Percentiles rank a stretch among this genome's conserved stretches.
Evolutionary conservation across 2,329 filamentous ascomycete species (phyloP).

Genomic region (Neonectria coccinea): DNA sequence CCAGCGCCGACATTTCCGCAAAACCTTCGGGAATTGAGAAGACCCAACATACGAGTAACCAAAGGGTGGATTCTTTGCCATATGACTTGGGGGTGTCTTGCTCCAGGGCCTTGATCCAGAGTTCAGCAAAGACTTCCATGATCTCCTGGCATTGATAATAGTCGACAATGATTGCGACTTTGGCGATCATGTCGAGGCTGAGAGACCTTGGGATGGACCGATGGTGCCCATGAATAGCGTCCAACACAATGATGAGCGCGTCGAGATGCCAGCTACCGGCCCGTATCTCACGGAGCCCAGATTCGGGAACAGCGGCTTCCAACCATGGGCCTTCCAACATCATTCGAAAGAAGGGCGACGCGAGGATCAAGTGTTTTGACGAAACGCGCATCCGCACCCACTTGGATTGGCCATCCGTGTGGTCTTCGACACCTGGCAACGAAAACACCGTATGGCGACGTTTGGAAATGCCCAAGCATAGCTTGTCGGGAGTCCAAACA

Average conservation of each 20-base stretch:
- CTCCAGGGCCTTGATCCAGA: constrained; percentile 27
- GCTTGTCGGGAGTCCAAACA: too few relatives aligned
- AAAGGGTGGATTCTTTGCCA: constrained; percentile 21
- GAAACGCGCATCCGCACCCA: constrained; percentile 14
- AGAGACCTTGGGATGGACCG: constrained; percentile 37
- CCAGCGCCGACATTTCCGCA: constrained; percentile 13
- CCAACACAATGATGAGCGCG: constrained; percentile 45
- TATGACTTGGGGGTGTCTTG: not conserved
- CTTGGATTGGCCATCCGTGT: not conserved
- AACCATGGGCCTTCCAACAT: constrained; percentile 29
- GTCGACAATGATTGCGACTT: constrained; percentile 47
- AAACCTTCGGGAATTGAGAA: constrained; percentile 24
- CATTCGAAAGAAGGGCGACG: constrained; percentile 32
- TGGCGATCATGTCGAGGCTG: constrained; percentile 40
- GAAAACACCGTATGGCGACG: too few relatives aligned
- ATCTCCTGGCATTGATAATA: constrained; percentile 48
- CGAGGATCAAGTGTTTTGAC: constrained; percentile 28
- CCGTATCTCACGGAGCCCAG: constrained; percentile 25
- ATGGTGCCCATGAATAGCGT: constrained; percentile 46
- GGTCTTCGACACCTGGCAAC: not conserved
- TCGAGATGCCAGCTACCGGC: constrained; percentile 44
- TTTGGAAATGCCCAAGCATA: not conserved
- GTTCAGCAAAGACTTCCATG: constrained; percentile 27
- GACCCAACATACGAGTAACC: constrained; percentile 31
- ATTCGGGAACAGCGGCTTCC: constrained; percentile 13